Conservation (phyloP, 2,329 filamentous ascomycete genomes). For the Arachnopeziza araneosa region DNA sequence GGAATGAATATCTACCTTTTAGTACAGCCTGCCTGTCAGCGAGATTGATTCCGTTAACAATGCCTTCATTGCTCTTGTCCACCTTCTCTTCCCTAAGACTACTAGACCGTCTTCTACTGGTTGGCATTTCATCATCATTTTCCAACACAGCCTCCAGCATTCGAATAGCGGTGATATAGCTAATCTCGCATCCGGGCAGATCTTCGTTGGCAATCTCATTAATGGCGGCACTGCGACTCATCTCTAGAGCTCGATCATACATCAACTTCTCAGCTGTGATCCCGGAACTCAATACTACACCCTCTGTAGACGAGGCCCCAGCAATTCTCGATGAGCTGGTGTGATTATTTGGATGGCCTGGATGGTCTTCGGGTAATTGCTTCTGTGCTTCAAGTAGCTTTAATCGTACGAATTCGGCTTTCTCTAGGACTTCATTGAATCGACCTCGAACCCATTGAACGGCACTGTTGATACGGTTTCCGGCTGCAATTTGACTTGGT, state of each 20-base stretch:
- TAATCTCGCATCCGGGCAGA: constrained; percentile 79
- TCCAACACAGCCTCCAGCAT: constrained; percentile 96
- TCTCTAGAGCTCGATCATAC: constrained; percentile 95
- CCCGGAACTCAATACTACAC: constrained; percentile 78
- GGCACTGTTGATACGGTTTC: constrained; percentile 77
- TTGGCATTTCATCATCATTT: constrained; percentile 58
- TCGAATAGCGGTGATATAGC: constrained; percentile 86
- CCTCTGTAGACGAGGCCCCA: constrained; percentile 58
- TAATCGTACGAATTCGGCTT: constrained; percentile 87
- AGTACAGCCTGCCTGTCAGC: constrained; percentile 70
- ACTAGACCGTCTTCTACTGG: constrained; percentile 36
- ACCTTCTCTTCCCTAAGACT: constrained; percentile 39
- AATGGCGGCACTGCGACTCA: constrained; percentile 91
- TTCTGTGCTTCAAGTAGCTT: constrained; percentile 84
- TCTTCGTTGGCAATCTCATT: constrained; percentile 94
- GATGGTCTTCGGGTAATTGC: constrained; percentile 76
- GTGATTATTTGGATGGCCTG: constrained; percentile 78
- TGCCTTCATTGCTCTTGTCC: constrained; percentile 39
- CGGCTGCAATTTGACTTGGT: constrained; percentile 35
- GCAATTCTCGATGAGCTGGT: constrained; percentile 49
- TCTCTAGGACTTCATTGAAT: constrained; percentile 96
- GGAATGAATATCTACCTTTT: constrained; percentile 52
- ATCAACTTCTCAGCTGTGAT: constrained; percentile 95
- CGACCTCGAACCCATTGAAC: constrained; percentile 92
- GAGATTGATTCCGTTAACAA: constrained; percentile 51